phyloP scores from a whole-genome alignment of 176 grass and related monocot genomes.

The Themeda triandra region DNA sequence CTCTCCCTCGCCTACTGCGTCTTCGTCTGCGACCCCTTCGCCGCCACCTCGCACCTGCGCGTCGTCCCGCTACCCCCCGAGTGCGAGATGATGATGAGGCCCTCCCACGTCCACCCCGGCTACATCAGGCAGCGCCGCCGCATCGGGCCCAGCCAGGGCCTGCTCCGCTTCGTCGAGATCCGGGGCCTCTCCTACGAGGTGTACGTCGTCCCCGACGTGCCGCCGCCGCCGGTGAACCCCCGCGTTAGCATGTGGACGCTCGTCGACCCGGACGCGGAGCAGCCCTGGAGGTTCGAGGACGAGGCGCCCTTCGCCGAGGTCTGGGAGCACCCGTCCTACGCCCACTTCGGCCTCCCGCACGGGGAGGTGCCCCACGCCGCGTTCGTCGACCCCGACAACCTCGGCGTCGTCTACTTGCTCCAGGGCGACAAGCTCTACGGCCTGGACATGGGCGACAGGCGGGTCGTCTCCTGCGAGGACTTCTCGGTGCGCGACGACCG shows the following conservation, averaged over 20 bases:
- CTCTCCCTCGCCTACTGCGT: neutral
- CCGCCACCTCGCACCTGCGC: neutral
- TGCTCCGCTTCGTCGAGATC: conserved; percentile 1
- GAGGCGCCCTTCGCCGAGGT: neutral
- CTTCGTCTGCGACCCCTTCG: conserved; percentile 25
- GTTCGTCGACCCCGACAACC: conserved; percentile 12
- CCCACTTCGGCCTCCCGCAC: neutral
- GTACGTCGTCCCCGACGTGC: too few species aligned
- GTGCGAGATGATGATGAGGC: too few species aligned
- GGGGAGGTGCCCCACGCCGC: neutral
- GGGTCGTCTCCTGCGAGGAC: neutral
- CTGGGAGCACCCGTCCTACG: conserved; percentile 11
- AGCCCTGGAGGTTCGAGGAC: neutral
- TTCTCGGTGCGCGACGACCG: neutral
- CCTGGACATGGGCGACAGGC: neutral
- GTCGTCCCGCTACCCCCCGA: neutral
- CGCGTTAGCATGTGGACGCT: neutral
- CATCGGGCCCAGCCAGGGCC: neutral
- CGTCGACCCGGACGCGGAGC: neutral
- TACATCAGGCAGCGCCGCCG: neutral
- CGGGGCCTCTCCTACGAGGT: neutral
- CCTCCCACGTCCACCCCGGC: neutral
- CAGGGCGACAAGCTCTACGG: neutral
- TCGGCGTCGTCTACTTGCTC: conserved; percentile 6
- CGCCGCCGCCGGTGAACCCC: neutral